Base-by-base conservation (phyloP, 208 protist species). In the Naegleria fowleri region DNA sequence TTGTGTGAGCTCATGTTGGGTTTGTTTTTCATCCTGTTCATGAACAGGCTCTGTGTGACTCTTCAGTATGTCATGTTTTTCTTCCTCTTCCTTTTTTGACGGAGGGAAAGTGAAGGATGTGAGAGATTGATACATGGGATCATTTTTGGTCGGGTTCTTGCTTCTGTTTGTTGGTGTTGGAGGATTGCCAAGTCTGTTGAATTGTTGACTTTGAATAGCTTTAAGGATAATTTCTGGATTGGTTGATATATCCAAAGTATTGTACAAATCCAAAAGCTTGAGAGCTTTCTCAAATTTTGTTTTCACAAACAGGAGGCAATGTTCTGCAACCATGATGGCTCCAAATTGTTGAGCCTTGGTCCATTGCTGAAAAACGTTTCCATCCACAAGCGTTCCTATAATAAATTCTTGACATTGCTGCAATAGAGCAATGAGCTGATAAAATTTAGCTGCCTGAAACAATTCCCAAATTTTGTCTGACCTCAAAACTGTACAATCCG, bases 361-460 rank as follows among this genome's bases (percentile, higher is more conserved):
- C 85, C 85, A 88, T 33, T 58, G 25, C 4, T 51, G 41, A 88
- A 88, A 88, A n/a, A 88, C 85, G 36, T 88, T 88, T 0, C 55
- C 29, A 7, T 38, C 43, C 3, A 5, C 16, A 13, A 88, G n/a
- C 4, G 39, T 36, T 33, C 85, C n/a, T 6, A 88, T 38, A 22
- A 88, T 88, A 33, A 58, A 58, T 22, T 58, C 39, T 58, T 88
- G 41, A 43, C 85, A 88, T 58, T 58, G 85, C 4, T 19, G 5
- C 0, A 51, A n/a, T 13, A 88, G n/a, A 38, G 22, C 43, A 39
- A 38, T 88, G 5, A 88, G 13, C 15, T 88, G 85, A 88, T 88
- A 88, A 29, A 88, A 88, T 58, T 88, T 51, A 9, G 41, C 85
- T 58, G 41, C 85, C 55, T 88, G 85, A 58, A 58, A 88, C 36